phyloP scores from a whole-genome alignment of 345 rosid species.

The Gossypium rotundifolium region DNA sequence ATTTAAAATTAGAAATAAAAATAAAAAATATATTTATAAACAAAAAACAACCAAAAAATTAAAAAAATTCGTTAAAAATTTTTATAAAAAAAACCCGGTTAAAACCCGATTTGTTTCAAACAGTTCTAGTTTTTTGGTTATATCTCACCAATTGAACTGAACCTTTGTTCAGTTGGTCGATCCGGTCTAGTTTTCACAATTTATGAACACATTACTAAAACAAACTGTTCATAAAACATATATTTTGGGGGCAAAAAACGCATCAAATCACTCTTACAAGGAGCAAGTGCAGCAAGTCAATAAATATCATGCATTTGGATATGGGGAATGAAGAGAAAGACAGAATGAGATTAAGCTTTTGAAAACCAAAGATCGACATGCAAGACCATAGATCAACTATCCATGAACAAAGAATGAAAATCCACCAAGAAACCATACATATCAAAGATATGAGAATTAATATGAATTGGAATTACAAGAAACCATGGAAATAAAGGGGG shows the following conservation, averaged over 20 bases:
- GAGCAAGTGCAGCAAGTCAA: too few species aligned
- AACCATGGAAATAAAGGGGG: not conserved
- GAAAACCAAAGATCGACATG: conserved; percentile 3
- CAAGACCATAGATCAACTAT: not conserved
- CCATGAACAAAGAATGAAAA: not conserved
- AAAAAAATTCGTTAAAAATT: too few species aligned
- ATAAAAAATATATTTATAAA: too few species aligned
- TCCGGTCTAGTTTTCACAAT: too few species aligned
- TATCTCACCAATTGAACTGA: too few species aligned
- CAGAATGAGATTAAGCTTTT: not conserved
- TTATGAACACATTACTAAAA: not conserved
- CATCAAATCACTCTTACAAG: not conserved
- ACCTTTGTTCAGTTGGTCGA: too few species aligned
- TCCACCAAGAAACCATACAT: not conserved
- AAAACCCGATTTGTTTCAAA: too few species aligned
- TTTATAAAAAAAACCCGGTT: too few species aligned
- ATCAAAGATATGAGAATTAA: not conserved
- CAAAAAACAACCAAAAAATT: too few species aligned
- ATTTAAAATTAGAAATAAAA: too few species aligned
- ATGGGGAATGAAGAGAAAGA: not conserved
- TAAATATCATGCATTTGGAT: not conserved
- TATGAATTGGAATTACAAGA: not conserved
- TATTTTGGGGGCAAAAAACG: not conserved
- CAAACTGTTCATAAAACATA: not conserved
- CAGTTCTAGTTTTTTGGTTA: too few species aligned